Base-by-base conservation (phyloP, 169 alveolate genomes). In the Eimeria praecox region DNA sequence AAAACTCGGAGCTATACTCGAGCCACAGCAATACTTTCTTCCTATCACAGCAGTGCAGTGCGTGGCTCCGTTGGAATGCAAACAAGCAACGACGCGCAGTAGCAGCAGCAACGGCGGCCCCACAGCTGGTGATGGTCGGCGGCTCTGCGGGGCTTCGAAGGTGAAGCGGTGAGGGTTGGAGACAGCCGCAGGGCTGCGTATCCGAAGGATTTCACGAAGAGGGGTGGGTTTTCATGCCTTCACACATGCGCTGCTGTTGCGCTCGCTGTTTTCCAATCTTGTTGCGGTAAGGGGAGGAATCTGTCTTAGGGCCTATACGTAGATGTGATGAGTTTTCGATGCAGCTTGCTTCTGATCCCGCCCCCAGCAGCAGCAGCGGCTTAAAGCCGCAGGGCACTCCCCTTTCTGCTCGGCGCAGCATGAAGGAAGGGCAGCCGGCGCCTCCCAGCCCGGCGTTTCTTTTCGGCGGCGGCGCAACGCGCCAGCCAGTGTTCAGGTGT, bases 391-490 rank as follows among this genome's bases (percentile, higher is more conserved):
- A 62, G 82, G 59, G 77, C 82, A 24, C 33, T 62, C 82, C 93
- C 93, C 93, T 56, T 62, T 86, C 93, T 62, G 77, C 82, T 86
- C 77, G 62, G 83, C 93, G 71, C 93, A 86, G 93, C 93, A 86
- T 86, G 93, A 86, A 86, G 93, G 82, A 86, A 56, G 80, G 93
- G 62, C 82, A 38, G 93, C 93, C 93, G 93, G 93, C 24, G 93
- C 93, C 80, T 86, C 59, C 78, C 93, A 56, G 93, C 93, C 93
- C 93, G 93, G 93, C 93, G 59, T 86, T 62, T 86, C 54, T 4
- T 62, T 56, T 86, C 62, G 44, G 93, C 80, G 93, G 93, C 93
- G 93, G 93, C 93, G 93, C 93, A 52, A 27, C 82, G 93, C 93
- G 93, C 80, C 93, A 62, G 78, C 93, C 93, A 86, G 93, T 86